These are phyloP conservation scores for Pseudohalonectria lignicola DNA, from an alignment of 2,329 filamentous ascomycete genomes.

Conservation along the genomic window DNA sequence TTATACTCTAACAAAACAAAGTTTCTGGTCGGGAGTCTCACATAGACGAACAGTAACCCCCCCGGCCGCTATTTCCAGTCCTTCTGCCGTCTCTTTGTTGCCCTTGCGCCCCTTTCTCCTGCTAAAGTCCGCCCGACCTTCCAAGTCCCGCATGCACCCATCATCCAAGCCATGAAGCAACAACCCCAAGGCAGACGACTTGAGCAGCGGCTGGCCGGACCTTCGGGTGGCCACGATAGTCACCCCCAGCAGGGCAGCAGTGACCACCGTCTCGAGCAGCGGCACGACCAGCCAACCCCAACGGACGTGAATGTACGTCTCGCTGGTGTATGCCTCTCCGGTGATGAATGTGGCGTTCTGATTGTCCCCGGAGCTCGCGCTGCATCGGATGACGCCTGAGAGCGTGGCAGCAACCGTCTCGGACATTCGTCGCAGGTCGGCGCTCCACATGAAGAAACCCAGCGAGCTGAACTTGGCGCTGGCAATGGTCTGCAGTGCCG, in stretches of 20 bases:
- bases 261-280: constrained; percentile 8
- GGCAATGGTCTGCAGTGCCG: not conserved
- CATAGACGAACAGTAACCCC: too few relatives aligned
- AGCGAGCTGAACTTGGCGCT: not conserved
- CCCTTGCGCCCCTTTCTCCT: too few relatives aligned
- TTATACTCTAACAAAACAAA: too few relatives aligned
- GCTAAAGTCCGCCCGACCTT: too few relatives aligned
- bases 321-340: constrained; percentile 11
- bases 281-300: constrained; percentile 20
- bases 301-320: constrained; percentile 16
- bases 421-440: constrained; percentile 5
- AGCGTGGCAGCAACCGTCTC: constrained; percentile 7
- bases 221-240: constrained; percentile 1
- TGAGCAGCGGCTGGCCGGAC: constrained; percentile 2
- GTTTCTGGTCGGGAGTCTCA: too few relatives aligned
- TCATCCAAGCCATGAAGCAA: constrained; percentile 1
- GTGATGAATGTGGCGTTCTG: constrained; percentile 3
- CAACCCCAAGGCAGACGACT: constrained; percentile 1
- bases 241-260: constrained; percentile 12
- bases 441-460: not conserved
- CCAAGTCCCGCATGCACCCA: too few relatives aligned
- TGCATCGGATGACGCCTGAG: constrained; percentile 8
- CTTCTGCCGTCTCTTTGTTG: too few relatives aligned
- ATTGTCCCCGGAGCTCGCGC: constrained; percentile 7
- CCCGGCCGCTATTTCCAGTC: too few relatives aligned